Evolutionary conservation across 257 asterid species (phyloP).

Genomic region (Penstemon barbatus): DNA sequence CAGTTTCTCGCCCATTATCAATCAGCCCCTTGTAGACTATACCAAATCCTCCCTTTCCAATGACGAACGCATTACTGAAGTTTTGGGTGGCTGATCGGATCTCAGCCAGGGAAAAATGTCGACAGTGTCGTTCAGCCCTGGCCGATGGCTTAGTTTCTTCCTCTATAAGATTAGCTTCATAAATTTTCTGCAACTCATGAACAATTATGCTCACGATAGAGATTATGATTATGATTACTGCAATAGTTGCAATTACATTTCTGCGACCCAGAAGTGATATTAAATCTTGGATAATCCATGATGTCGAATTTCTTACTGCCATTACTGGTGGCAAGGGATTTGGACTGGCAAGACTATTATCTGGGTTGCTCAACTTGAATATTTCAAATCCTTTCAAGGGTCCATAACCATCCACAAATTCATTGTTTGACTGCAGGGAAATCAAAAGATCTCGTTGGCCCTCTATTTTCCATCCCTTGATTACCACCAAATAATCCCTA

Average conservation of each 20-base stretch:
- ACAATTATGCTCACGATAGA: conserved; percentile 27
- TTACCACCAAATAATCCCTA: conserved; percentile 43
- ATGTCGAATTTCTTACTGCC: not conserved
- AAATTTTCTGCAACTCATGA: conserved; percentile 29
- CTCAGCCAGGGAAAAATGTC: no score
- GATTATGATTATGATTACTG: conserved; percentile 27
- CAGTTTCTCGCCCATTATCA: conserved; percentile 33
- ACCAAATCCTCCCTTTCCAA: conserved; percentile 29
- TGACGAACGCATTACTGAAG: no score
- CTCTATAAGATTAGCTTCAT: conserved; percentile 23
- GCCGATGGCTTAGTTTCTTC: conserved; percentile 30
- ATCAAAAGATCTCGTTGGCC: conserved; percentile 41
- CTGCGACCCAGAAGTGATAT: conserved; percentile 22
- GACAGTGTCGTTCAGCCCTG: conserved; percentile 22
- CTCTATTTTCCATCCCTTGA: conserved; percentile 47
- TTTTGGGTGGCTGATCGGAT: no score
- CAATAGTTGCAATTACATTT: conserved; percentile 33
- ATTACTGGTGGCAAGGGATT: conserved; percentile 5
- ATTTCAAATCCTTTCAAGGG: conserved; percentile 50
- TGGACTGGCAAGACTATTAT: no score
- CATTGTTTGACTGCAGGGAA: conserved; percentile 35
- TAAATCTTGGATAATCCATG: conserved; percentile 1
- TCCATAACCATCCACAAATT: conserved; percentile 27
- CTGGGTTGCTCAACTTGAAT: conserved; percentile 45
- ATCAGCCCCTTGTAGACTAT: conserved; percentile 50